Base-by-base conservation (phyloP, 441 rosid genomes). In the Gossypium lobatum region DNA sequence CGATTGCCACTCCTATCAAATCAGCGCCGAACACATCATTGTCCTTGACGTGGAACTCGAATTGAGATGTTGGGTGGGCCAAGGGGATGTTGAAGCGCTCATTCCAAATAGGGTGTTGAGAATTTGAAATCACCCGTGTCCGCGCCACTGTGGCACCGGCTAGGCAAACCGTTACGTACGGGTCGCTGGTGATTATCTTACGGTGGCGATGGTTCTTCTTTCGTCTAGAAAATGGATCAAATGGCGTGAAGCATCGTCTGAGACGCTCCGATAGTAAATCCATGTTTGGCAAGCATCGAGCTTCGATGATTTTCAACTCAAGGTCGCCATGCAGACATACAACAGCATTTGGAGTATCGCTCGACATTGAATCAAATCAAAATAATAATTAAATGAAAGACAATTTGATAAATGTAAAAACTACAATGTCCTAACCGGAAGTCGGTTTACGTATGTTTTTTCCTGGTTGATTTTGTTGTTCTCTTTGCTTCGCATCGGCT, bases 21-120 rank as follows among this genome's bases (percentile, higher is more conserved):
- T 93, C 93, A 37, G 96, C 95, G 37, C 98, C 98, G 65, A 93
- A 91, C 10, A 89, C 70, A 82, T 91, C 96, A 52, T 91, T 79
- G 31, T 93, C 98, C 61, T 93, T 93, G 20, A 93, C 89, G 75
- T 79, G 59, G 70, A 93, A 89, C 81, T 89, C 92, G 20, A 91
- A 70, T 34, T 75, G 70, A 4, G 79, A 63, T 25, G 79, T 91
- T 1, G 95, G 93, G 63, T 93, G 98, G 13, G 98, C 98, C 13
- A 93, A 71, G 0, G 92, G 95, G 54, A 93, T 85, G 50, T 64
- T 74, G 79, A 93, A 93, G 34, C 77, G 86, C 81, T 93, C 95
- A 76, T 85, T 84, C 98, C 98, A 93, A 45, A 50, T 18, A 0
- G 98, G 98, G 66, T 79, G 68, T 34, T 88, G 89, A 0, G 85